Percentiles rank a stretch among this genome's conserved stretches.
These are phyloP conservation scores for Xerocomus nothofagi DNA, from an alignment of 1,284 basidiomycete species.

Conservation along the genomic window DNA sequence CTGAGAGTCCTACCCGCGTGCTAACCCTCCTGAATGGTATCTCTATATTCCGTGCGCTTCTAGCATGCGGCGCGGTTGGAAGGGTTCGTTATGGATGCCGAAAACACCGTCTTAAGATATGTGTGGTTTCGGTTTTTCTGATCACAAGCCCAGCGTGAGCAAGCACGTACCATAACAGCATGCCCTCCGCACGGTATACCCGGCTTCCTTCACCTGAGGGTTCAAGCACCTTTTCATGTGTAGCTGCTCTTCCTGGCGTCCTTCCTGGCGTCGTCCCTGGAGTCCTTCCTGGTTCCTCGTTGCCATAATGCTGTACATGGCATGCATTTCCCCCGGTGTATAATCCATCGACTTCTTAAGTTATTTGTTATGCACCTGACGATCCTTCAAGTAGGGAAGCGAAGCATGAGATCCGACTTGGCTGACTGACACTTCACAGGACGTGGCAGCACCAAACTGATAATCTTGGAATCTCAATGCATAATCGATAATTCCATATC, in stretches of 20 bases:
- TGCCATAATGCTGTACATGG: neutral
- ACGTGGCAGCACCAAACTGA: slow-evolving; percentile 5
- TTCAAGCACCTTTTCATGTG: neutral
- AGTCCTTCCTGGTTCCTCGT: neutral
- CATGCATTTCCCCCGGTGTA: neutral
- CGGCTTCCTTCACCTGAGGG: neutral
- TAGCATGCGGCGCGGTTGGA: neutral
- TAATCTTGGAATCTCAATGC: neutral
- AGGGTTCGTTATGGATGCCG: neutral
- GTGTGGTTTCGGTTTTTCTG: neutral
- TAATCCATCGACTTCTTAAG: neutral
- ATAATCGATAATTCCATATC: slow-evolving; percentile 7
- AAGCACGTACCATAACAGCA: neutral
- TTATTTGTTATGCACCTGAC: slow-evolving; percentile 5
- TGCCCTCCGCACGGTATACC: neutral
- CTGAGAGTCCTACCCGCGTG: no score
- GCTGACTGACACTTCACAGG: neutral
- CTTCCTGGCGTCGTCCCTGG: neutral
- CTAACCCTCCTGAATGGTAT: neutral
- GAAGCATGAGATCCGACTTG: neutral
- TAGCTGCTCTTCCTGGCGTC: neutral
- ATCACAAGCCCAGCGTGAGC: neutral
- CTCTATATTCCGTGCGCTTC: neutral
- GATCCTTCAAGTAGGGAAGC: neutral
- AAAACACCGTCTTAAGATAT: neutral